A percentile compares a stretch with the other conserved stretches of the same genome.
Conservation (phyloP, 768 basidiomycete genomes). For the Mycena indigotica region DNA sequence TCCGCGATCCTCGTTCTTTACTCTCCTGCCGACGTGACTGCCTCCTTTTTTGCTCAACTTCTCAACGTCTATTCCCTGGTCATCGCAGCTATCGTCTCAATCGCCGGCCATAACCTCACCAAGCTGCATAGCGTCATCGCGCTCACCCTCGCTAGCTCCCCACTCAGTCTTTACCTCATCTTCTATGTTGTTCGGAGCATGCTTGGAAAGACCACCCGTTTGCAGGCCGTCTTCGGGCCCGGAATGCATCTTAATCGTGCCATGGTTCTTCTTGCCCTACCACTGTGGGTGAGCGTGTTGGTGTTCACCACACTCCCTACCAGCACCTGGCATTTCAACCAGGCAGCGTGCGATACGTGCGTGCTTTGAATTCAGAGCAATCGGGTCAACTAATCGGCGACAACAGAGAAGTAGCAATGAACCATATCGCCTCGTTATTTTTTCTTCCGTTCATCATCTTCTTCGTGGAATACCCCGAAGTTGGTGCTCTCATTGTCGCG, state of each 20-base stretch:
- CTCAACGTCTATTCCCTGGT: slow-evolving; percentile 24
- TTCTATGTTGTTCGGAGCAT: slow-evolving; percentile 19
- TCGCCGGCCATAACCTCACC: slow-evolving; percentile 16
- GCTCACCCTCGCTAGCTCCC: slow-evolving; percentile 20
- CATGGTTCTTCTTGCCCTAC: slow-evolving; percentile 17
- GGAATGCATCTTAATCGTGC: slow-evolving; percentile 12
- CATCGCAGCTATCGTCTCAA: slow-evolving; percentile 13
- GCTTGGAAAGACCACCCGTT: slow-evolving; percentile 12
- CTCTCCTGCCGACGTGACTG: slow-evolving; percentile 12
- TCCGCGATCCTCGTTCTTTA: slow-evolving; percentile 19
- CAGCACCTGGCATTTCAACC: slow-evolving; percentile 10
- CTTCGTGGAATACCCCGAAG: slow-evolving; percentile 4
- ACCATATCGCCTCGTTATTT: slow-evolving; percentile 15
- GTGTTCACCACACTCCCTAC: slow-evolving; percentile 12
- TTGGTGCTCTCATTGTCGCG: neutral
- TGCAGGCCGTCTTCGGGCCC: slow-evolving; percentile 15
- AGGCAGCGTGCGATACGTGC: slow-evolving; percentile 21
- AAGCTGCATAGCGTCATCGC: slow-evolving; percentile 18
- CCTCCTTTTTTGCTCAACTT: slow-evolving; percentile 18
- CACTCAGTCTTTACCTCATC: slow-evolving; percentile 18
- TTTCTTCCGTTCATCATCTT: slow-evolving; percentile 22
- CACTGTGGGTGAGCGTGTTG: slow-evolving; percentile 14
- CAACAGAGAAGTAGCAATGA: neutral
- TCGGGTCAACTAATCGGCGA: no score
- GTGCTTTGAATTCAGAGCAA: neutral